Conservation (phyloP, 345 rosid species). For the Eucalyptus guilfoylei region DNA sequence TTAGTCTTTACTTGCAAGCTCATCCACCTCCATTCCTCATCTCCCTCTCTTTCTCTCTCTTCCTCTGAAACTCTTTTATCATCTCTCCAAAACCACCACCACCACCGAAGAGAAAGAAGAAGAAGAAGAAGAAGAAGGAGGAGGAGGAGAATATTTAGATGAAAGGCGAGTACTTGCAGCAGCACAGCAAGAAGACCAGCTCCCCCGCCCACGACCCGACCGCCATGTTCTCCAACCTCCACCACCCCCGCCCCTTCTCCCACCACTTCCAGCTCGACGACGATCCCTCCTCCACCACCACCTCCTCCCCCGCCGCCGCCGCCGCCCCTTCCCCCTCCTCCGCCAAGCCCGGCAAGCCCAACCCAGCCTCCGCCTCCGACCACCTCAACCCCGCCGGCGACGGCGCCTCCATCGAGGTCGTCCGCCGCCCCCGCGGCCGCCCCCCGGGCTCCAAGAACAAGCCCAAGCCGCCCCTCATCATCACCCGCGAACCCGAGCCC, state of each 20-base stretch:
- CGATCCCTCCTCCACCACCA: neutral
- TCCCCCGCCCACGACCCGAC: neutral
- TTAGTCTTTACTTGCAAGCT: neutral
- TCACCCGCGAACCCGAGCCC: conserved; percentile 25
- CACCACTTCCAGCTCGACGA: neutral
- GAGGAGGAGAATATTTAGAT: neutral
- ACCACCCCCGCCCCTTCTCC: neutral
- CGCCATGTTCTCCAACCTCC: conserved; percentile 3
- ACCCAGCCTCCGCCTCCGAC: neutral
- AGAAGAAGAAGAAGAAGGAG: neutral
- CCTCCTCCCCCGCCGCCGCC: neutral
- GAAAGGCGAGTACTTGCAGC: neutral
- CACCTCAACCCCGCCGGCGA: neutral
- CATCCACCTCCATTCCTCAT: neutral
- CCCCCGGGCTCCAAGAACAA: conserved; percentile 13
- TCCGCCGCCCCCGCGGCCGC: neutral
- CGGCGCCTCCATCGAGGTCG: neutral
- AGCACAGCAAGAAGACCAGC: neutral
- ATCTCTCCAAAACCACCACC: neutral
- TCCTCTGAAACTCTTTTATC: neutral
- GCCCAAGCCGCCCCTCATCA: neutral
- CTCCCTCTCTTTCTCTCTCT: neutral
- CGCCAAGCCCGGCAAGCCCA: neutral
- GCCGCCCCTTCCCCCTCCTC: neutral
- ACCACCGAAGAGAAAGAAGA: neutral